Conservation (phyloP, 2,329 filamentous ascomycete species). For the Penicillium sclerotiorum region DNA sequence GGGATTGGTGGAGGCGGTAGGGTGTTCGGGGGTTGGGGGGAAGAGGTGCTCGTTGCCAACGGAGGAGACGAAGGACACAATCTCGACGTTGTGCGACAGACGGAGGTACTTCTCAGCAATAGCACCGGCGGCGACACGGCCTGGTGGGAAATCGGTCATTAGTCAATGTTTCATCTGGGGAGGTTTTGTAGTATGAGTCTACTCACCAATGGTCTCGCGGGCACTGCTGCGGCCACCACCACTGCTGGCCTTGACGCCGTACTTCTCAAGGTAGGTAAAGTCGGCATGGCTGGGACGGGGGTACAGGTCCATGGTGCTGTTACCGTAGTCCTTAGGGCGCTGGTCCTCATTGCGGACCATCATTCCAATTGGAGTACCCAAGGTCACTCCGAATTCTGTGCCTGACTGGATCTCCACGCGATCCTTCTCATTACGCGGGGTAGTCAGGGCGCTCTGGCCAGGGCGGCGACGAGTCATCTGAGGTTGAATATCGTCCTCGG, state of each 20-base stretch:
- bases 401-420: slow-evolving; percentile 89
- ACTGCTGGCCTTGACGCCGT: slow-evolving; percentile 87
- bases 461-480: slow-evolving; percentile 90
- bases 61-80: slow-evolving; percentile 85
- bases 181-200: not conserved
- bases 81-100: slow-evolving; percentile 81
- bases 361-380: slow-evolving; percentile 89
- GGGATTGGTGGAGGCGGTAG: slow-evolving; percentile 72
- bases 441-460: slow-evolving; percentile 86
- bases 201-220: slow-evolving; percentile 83
- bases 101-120: slow-evolving; percentile 91
- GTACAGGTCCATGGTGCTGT: slow-evolving; percentile 86
- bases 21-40: slow-evolving; percentile 68
- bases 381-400: slow-evolving; percentile 83
- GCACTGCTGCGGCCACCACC: slow-evolving; percentile 89
- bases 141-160: slow-evolving; percentile 36
- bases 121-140: slow-evolving; percentile 84
- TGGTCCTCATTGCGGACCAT: slow-evolving; percentile 91
- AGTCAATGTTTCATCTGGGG: not conserved
- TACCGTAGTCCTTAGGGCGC: slow-evolving; percentile 86
- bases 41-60: slow-evolving; percentile 81
- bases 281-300: slow-evolving; percentile 92
- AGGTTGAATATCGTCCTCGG: slow-evolving; percentile 86
- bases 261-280: slow-evolving; percentile 97
- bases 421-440: slow-evolving; percentile 91